A percentile compares a stretch with the other conserved stretches of the same genome.
phyloP scores from a whole-genome alignment of 352 stramenopile species.

The Phytophthora sp. region DNA sequence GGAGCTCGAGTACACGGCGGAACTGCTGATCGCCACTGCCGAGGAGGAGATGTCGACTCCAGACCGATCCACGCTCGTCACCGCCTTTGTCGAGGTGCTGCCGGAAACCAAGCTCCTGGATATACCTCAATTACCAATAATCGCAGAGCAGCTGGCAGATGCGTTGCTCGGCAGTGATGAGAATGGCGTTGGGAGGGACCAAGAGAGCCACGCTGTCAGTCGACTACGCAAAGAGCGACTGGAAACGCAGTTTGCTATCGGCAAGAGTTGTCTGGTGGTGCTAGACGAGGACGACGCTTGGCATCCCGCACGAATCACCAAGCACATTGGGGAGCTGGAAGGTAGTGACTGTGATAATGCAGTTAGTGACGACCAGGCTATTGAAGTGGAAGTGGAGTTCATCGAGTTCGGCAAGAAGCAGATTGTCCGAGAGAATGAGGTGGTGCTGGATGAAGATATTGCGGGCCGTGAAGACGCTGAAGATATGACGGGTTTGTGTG shows the following conservation, averaged over 20 bases:
- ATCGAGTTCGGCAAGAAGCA: slow-evolving; percentile 84
- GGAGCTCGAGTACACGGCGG: slow-evolving; percentile 71
- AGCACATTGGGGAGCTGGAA: slow-evolving; percentile 38
- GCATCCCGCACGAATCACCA: slow-evolving; percentile 67
- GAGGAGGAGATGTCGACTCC: slow-evolving; percentile 39
- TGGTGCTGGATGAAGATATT: slow-evolving; percentile 82
- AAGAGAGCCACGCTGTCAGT: slow-evolving; percentile 33
- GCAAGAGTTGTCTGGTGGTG: slow-evolving; percentile 67
- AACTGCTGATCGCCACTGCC: slow-evolving; percentile 59
- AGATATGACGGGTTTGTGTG: slow-evolving; percentile 70
- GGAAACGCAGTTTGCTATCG: slow-evolving; percentile 57
- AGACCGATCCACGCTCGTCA: slow-evolving; percentile 29
- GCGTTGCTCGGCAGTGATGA: slow-evolving; percentile 27
- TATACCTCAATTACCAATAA: slow-evolving; percentile 5
- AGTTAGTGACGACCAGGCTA: slow-evolving; percentile 13
- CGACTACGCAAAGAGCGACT: slow-evolving; percentile 36
- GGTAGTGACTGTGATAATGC: slow-evolving; percentile 10
- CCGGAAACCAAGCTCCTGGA: slow-evolving; percentile 52
- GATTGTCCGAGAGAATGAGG: slow-evolving; percentile 49
- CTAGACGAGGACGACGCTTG: slow-evolving; percentile 75
- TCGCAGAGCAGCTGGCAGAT: slow-evolving; percentile 34
- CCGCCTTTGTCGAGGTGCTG: slow-evolving; percentile 49
- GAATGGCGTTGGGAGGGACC: slow-evolving; percentile 23
- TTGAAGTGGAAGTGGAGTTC: slow-evolving; percentile 72
- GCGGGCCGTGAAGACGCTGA: slow-evolving; percentile 58